These are phyloP conservation scores for Rubia tinctorum DNA, from an alignment of 305 asterid genomes.

Conservation along the genomic window DNA sequence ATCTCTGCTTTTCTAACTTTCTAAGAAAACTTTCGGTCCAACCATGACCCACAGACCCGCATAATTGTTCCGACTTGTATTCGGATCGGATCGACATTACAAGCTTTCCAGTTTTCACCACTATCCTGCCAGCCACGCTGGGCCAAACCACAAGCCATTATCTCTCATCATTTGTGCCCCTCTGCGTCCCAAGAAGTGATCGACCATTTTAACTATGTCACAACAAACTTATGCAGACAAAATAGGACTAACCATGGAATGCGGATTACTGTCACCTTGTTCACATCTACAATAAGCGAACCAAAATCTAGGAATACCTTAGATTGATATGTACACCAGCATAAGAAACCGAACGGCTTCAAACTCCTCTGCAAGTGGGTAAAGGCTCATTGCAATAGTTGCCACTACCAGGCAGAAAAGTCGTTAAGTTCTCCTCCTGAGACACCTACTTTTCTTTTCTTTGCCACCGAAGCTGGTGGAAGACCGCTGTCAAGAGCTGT, in stretches of 20 bases:
- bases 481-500: constrained; percentile 34
- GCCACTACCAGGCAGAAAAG: constrained; percentile 73
- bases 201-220: not conserved
- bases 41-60: not conserved
- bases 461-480: constrained; percentile 42
- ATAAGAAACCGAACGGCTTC: not conserved
- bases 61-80: not conserved
- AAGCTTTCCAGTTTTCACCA: not conserved
- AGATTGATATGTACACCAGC: not conserved
- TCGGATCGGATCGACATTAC: not conserved
- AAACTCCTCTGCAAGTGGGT: not conserved
- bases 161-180: not conserved
- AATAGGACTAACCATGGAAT: not conserved
- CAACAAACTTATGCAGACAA: not conserved
- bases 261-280: not conserved
- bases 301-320: not conserved
- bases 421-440: constrained; percentile 57
- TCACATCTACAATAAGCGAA: not conserved
- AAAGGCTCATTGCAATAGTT: constrained; percentile 5
- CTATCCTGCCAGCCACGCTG: not conserved
- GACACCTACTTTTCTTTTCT: constrained; percentile 66
- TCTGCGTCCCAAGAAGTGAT: not conserved
- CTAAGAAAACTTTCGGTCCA: constrained; percentile 12
- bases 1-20: not conserved
- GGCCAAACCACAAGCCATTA: constrained; percentile 3